Evolutionary conservation across 768 basidiomycete genomes (phyloP).

Genomic region (Phaeotremella skinneri): DNA sequence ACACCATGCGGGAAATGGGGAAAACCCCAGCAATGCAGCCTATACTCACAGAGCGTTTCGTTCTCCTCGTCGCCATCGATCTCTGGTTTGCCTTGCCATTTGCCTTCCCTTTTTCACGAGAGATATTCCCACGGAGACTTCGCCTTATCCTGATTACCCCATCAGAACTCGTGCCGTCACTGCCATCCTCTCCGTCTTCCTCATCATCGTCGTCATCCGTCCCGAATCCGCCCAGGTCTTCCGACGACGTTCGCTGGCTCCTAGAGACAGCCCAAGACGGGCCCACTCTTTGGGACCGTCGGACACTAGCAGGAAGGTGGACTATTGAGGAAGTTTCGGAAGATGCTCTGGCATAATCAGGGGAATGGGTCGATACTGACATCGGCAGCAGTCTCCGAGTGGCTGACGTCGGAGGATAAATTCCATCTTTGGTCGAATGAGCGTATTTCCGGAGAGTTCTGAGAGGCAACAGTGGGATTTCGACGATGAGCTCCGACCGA

Average conservation of each 20-base stretch:
- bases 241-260: background rate
- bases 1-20: background rate
- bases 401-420: background rate
- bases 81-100: too few species aligned
- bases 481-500: constrained; percentile 5
- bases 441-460: background rate
- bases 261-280: background rate
- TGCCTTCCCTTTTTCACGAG: background rate
- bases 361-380: background rate
- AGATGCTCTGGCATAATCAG: background rate
- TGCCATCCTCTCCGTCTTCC: background rate
- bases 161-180: constrained; percentile 6
- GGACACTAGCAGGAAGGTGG: background rate
- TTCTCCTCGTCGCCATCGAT: background rate
- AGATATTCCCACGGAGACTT: background rate
- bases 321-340: constrained; percentile 1
- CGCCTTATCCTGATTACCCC: constrained; percentile 9
- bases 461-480: constrained; percentile 14
- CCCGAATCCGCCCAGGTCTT: constrained; percentile 4
- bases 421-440: background rate
- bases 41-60: background rate
- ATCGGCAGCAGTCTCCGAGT: background rate
- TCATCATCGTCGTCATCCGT: background rate
- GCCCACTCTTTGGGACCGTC: background rate
- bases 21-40: background rate